phyloP scores from a whole-genome alignment of 1,284 basidiomycete species.

The Austropuccinia psidii region DNA sequence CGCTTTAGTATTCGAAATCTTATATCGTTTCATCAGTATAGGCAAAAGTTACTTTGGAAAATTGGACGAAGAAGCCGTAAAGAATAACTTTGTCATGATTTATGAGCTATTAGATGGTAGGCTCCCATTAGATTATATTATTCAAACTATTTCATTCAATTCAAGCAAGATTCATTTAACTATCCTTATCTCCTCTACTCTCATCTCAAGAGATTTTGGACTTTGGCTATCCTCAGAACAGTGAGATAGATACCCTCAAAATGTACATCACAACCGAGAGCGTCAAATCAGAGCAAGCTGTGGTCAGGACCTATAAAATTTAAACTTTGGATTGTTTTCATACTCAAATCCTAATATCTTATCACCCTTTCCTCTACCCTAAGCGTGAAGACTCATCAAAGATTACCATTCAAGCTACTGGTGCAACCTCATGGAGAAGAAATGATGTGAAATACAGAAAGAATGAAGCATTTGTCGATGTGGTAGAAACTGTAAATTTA shows the following conservation, averaged over 20 bases:
- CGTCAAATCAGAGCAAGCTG: conserved; percentile 69
- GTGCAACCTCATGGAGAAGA: conserved; percentile 84
- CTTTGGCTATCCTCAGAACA: conserved; percentile 99
- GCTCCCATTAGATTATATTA: background rate
- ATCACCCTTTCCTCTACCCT: conserved; percentile 4
- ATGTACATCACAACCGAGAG: conserved; percentile 97
- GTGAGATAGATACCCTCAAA: conserved; percentile 93
- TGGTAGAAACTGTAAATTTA: conserved; percentile 90
- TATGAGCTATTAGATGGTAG: conserved; percentile 91
- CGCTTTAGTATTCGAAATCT: conserved; percentile 94
- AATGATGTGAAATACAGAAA: conserved; percentile 95
- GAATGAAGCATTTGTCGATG: conserved; percentile 97
- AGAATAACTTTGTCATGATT: conserved; percentile 97
- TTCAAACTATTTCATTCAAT: background rate
- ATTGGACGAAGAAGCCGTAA: conserved; percentile 92
- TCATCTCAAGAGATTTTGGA: conserved; percentile 75
- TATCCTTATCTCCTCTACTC: background rate
- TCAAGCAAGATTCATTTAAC: too few species aligned
- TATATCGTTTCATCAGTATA: conserved; percentile 90
- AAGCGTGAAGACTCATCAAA: conserved; percentile 87
- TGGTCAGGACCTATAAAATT: too few species aligned
- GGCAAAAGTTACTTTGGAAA: conserved; percentile 93
- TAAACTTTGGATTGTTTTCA: too few species aligned
- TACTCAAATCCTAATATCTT: background rate
- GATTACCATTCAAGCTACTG: conserved; percentile 92